Evolutionary conservation across 2,329 filamentous ascomycete species (phyloP), one percentile per base, ranked within the genome.

Genomic region (Pleurostoma richardsiae): DNA sequence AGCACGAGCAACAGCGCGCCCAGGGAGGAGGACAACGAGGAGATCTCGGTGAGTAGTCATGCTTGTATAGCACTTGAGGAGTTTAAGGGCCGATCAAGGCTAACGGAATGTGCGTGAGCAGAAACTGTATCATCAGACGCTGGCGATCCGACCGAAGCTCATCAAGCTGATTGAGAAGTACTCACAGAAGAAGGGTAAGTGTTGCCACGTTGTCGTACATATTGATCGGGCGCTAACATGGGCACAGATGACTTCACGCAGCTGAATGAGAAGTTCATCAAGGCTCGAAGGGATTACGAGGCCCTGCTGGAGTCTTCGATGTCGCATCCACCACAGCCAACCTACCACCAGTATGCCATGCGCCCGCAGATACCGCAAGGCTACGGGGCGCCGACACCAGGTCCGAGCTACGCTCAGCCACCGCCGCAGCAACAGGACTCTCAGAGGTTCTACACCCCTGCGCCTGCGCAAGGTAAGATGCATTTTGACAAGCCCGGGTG

Each of bases 131-230:
- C 91, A 99, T 62, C 90, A 91, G 53, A 97, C 94, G 0, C 69
- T 97, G 53, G 88, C 91, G 4, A 99, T 99, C 59, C 81, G 94
- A 30, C 94, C 94, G 10, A 99, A 99, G 72, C 73, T 99, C 52
- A 97, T 99, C 63, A 95, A 97, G 71, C 73, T 99, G 43, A 99
- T 99, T 63, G 94, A 95, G 52, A 97, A 97, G 66, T 99, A 99
- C 64, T 97, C 94, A 7, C 94, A 99, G 65, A 97, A 96, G 80
- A 99, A 99, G 71, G 91, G 90, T 92, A 71, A 45, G 60, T 42
- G 2, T 3, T n/a, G 26, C n/a, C 10, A 11, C 6, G 26, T 3
- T 27, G 45, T 40, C n/a, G 19, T 8, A 10, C 29, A 5, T 4
- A 30, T n/a, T 29, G 4, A 3, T 6, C n/a, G 11, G 27, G 7